A percentile compares a stretch with the other conserved stretches of the same genome.
These are phyloP conservation scores for Anastatica hierochuntica DNA, from an alignment of 345 rosid species.

Conservation along the genomic window DNA sequence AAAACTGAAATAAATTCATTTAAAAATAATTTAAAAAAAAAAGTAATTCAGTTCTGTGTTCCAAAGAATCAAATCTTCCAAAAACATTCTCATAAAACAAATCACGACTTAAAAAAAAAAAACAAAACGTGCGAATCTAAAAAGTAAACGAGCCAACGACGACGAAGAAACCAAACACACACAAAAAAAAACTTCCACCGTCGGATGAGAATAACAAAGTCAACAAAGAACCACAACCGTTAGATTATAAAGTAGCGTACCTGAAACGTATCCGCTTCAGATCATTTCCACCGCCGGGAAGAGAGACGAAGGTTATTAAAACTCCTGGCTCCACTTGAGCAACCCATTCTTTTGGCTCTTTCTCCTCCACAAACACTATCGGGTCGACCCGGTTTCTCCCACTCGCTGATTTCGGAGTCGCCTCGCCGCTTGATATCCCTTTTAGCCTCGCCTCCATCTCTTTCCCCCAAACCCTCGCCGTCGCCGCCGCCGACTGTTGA, in stretches of 20 bases:
- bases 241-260: slow-evolving; percentile 26
- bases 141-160: not conserved
- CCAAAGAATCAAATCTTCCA: not conserved
- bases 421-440: slow-evolving; percentile 69
- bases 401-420: slow-evolving; percentile 53
- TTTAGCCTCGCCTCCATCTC: slow-evolving; percentile 81
- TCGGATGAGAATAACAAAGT: slow-evolving; percentile 20
- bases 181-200: slow-evolving; percentile 13
- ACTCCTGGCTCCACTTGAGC: slow-evolving; percentile 99
- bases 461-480: slow-evolving; percentile 60
- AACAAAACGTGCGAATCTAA: not conserved
- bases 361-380: slow-evolving; percentile 70
- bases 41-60: not conserved
- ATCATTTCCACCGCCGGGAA: slow-evolving; percentile 94
- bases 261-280: slow-evolving; percentile 89
- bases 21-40: too few species aligned
- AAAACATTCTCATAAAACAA: slow-evolving; percentile 7
- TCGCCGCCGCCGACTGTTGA: slow-evolving; percentile 41
- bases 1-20: too few species aligned
- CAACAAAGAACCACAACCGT: slow-evolving; percentile 20
- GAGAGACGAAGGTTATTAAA: slow-evolving; percentile 79
- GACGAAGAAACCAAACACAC: slow-evolving; percentile 10
- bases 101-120: slow-evolving; percentile 6
- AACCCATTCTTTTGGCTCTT: slow-evolving; percentile 87
- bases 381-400: slow-evolving; percentile 54